Evolutionary conservation across 306 rosid species (phyloP), one percentile per base, ranked within the genome.

Genomic region (Pterocarpus macrocarpus): DNA sequence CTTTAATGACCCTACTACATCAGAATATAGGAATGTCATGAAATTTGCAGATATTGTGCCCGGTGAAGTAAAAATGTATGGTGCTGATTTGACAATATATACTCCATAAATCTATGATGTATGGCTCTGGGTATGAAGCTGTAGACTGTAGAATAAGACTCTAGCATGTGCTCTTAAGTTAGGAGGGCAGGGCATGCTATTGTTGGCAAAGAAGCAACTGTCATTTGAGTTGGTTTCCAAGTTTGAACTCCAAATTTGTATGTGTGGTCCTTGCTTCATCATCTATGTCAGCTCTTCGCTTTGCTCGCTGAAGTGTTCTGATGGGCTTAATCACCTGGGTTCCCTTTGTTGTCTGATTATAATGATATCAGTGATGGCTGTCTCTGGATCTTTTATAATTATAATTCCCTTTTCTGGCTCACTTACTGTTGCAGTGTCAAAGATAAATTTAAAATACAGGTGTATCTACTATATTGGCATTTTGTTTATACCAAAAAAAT

Each of bases 351-450:
- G 66, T 39, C 66, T 64, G 28, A 39, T 50, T 12, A 15, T 59
- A 66, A 77, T 5, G 0, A 39, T 58, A 11, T n/a, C 35, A 55
- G 71, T 30, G 7, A 71, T 78, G 57, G 41, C 69, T 41, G 28
- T 22, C 28, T 22, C 28, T 22, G 28, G 28, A 22, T 74, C 30
- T 56, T 38, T 71, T 55, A n/a, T 49, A 64, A 71, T 63, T 76
- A 64, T 4, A 39, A n/a, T 57, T 34, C 50, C 64, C 50, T 66
- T 73, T 85, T 62, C 71, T 35, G 61, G 73, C 38, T 22, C 71
- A 55, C 77, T 38, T 47, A 79, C 67, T 71, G 71, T 75, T 85
- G 66, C 39, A 12, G 83, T 14, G 11, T 41, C 47, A 55, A 55
- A 72, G 32, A 73, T 55, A 34, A 65, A 38, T 45, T 55, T 15